Conservation (phyloP, 2,329 filamentous ascomycete species). For the Elsinoe batatas region DNA sequence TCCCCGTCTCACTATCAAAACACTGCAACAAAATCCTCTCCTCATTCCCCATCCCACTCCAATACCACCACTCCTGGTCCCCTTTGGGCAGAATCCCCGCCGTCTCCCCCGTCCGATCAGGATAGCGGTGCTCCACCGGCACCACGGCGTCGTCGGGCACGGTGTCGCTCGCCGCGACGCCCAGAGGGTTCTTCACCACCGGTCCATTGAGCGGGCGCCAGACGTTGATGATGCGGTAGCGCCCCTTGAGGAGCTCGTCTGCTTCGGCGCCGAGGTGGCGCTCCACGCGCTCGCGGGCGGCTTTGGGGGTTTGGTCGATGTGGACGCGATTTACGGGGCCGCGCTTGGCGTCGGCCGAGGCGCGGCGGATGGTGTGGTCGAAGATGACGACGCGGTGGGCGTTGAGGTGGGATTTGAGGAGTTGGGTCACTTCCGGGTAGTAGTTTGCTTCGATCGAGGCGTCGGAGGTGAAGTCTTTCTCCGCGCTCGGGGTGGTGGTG, state of each 20-base stretch:
- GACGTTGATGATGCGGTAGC: slow-evolving; percentile 79
- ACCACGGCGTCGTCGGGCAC: slow-evolving; percentile 56
- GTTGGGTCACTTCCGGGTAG: slow-evolving; percentile 71
- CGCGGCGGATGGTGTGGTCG: slow-evolving; percentile 78
- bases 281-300: slow-evolving; percentile 57
- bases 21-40: slow-evolving; percentile 45
- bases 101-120: slow-evolving; percentile 61
- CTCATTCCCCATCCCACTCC: slow-evolving; percentile 62
- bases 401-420: slow-evolving; percentile 59
- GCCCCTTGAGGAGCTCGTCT: slow-evolving; percentile 51
- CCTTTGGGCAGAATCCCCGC: slow-evolving; percentile 55
- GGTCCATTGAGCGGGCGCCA: slow-evolving; percentile 59
- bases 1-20: slow-evolving; percentile 32
- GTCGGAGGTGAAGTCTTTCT: slow-evolving; percentile 57
- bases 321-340: slow-evolving; percentile 64
- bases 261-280: slow-evolving; percentile 60
- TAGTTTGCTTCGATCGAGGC: slow-evolving; percentile 60
- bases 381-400: slow-evolving; percentile 62
- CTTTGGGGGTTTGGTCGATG: slow-evolving; percentile 68
- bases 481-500: slow-evolving; percentile 44
- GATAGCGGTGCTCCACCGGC: slow-evolving; percentile 64
- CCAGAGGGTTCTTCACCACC: slow-evolving; percentile 48
- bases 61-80: slow-evolving; percentile 65
- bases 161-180: slow-evolving; percentile 46
- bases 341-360: slow-evolving; percentile 48